A percentile compares a stretch with the other conserved stretches of the same genome.
These are phyloP conservation scores for Mycena polygramma DNA, from an alignment of 768 basidiomycete species.

Conservation along the genomic window DNA sequence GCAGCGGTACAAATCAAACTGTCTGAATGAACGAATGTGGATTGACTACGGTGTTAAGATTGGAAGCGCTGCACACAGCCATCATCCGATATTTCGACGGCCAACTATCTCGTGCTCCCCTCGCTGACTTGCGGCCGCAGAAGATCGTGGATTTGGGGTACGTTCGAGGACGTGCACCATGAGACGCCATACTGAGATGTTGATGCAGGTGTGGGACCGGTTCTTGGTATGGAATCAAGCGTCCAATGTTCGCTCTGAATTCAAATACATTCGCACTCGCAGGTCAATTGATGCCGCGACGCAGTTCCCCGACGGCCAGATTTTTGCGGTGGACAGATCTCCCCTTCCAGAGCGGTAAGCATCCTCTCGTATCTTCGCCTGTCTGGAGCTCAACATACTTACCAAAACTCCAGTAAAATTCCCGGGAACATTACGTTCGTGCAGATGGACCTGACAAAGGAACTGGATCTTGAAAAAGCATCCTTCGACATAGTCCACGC, in stretches of 20 bases:
- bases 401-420: neutral
- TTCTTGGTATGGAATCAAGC: neutral
- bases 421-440: conserved; percentile 10
- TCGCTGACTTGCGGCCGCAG: neutral
- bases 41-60: neutral
- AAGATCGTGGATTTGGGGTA: conserved; percentile 20
- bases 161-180: too few species aligned
- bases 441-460: conserved; percentile 2
- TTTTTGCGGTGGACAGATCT: conserved; percentile 6
- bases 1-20: too few species aligned
- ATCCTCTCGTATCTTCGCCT: neutral
- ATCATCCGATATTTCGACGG: neutral
- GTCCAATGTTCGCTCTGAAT: neutral
- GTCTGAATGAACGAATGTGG: too few species aligned
- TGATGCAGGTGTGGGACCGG: conserved; percentile 10
- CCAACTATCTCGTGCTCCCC: neutral
- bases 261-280: neutral
- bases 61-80: conserved; percentile 7
- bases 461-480: neutral
- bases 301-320: conserved; percentile 2
- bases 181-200: neutral
- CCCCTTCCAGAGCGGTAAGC: conserved; percentile 6
- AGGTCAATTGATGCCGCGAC: conserved; percentile 7
- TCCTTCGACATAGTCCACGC: conserved; percentile 21
- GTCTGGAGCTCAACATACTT: neutral